These are phyloP conservation scores for Starmerella stellata DNA, from an alignment of 805 yeast genomes.

Conservation along the genomic window DNA sequence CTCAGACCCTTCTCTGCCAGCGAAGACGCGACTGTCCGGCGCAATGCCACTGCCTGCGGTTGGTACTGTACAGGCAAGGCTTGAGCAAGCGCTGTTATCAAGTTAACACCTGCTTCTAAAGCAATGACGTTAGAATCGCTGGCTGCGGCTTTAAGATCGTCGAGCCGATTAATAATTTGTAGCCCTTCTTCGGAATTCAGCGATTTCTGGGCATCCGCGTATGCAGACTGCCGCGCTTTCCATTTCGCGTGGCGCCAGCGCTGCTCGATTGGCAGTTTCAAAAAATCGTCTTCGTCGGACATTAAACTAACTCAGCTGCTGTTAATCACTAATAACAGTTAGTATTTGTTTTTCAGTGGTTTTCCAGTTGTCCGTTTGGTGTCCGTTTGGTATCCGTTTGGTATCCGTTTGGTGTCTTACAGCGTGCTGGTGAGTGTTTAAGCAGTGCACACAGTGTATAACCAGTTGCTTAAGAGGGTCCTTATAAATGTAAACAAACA, in stretches of 20 bases:
- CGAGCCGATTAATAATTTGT: background rate
- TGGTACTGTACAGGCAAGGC: constrained; percentile 34
- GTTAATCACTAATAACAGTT: no score
- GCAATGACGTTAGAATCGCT: constrained; percentile 79
- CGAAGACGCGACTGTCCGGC: constrained; percentile 18
- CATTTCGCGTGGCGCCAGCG: constrained; percentile 53
- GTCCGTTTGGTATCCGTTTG: no score
- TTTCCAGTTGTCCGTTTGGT: no score
- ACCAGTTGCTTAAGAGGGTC: no score
- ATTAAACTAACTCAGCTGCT: no score
- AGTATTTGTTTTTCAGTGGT: no score
- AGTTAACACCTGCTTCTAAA: constrained; percentile 58
- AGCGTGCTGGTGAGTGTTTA: no score
- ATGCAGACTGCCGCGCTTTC: constrained; percentile 74
- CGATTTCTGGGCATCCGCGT: constrained; percentile 36
- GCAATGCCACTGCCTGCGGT: constrained; percentile 23
- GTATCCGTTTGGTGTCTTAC: no score
- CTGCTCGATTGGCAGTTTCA: constrained; percentile 46
- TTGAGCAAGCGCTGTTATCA: constrained; percentile 35
- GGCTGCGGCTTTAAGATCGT: constrained; percentile 35
- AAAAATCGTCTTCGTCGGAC: constrained; percentile 42
- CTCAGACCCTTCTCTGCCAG: constrained; percentile 69
- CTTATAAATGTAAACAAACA: no score
- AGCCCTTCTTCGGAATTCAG: constrained; percentile 1
- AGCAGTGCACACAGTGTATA: no score